These are phyloP conservation scores for Kurtzmaniella quercitrusa DNA, from an alignment of 1,139 yeast species.

Conservation along the genomic window DNA sequence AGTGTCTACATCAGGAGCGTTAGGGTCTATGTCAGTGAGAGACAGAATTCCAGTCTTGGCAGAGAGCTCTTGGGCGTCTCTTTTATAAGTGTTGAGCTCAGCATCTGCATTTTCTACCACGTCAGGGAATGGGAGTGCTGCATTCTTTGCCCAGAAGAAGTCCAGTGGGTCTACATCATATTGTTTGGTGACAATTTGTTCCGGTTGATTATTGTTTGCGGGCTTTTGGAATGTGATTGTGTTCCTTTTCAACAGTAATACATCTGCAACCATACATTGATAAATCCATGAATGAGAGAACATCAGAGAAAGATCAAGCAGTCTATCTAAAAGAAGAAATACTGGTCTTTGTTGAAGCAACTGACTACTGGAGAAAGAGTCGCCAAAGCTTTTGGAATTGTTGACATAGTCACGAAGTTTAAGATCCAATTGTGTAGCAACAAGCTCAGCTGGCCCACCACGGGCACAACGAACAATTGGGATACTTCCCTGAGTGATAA, in stretches of 20 bases:
- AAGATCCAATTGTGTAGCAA: slow-evolving; percentile 81
- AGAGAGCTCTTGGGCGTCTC: slow-evolving; percentile 84
- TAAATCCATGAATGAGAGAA: slow-evolving; percentile 97
- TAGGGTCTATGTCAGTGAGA: slow-evolving; percentile 70
- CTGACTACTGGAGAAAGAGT: slow-evolving; percentile 18
- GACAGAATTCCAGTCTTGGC: slow-evolving; percentile 70
- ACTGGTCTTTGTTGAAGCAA: slow-evolving; percentile 59
- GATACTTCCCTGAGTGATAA: slow-evolving; percentile 71
- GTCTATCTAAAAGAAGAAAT: slow-evolving; percentile 78
- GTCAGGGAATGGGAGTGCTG: slow-evolving; percentile 92
- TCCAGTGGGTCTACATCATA: slow-evolving; percentile 90
- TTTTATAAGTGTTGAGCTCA: slow-evolving; percentile 75
- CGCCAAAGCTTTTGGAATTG: slow-evolving; percentile 40
- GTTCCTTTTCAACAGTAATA: slow-evolving; percentile 75
- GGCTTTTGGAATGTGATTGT: slow-evolving; percentile 45
- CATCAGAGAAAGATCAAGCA: slow-evolving; percentile 88
- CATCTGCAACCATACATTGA: slow-evolving; percentile 94
- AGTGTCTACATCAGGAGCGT: slow-evolving; percentile 55
- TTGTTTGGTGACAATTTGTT: slow-evolving; percentile 28
- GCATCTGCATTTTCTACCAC: slow-evolving; percentile 93
- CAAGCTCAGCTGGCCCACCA: slow-evolving; percentile 94
- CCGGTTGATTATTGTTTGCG: slow-evolving; percentile 10
- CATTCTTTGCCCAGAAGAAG: slow-evolving; percentile 83
- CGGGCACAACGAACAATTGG: slow-evolving; percentile 90
- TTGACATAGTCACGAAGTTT: slow-evolving; percentile 79